A percentile compares a stretch with the other conserved stretches of the same genome.
These are phyloP conservation scores for Scutellaria barbata DNA, from an alignment of 257 asterid species.

Conservation along the genomic window DNA sequence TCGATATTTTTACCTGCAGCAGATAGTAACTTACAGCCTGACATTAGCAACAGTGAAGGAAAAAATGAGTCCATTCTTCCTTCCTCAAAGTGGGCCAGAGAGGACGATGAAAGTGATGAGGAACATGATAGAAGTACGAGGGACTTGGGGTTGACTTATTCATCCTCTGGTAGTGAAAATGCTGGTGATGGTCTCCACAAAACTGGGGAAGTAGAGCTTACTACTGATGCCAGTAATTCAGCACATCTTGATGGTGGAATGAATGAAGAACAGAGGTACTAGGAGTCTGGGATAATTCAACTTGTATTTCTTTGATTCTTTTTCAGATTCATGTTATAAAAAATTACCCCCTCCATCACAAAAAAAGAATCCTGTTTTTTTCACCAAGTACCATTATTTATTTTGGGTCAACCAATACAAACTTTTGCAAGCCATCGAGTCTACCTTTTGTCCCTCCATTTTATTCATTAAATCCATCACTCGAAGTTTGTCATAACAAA, in stretches of 20 bases:
- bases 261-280: conserved; percentile 85
- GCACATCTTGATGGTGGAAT: conserved; percentile 64
- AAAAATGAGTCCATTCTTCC: conserved; percentile 70
- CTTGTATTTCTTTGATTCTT: not conserved
- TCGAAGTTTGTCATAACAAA: too few species aligned
- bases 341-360: not conserved
- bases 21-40: conserved; percentile 43
- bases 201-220: conserved; percentile 55
- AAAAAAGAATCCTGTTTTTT: too few species aligned
- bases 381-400: too few species aligned
- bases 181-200: conserved; percentile 56
- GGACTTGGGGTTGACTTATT: conserved; percentile 79
- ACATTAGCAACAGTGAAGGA: conserved; percentile 48
- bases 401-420: too few species aligned
- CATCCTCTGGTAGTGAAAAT: conserved; percentile 94
- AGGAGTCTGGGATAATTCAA: not conserved
- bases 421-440: too few species aligned
- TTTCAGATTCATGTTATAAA: conserved; percentile 4
- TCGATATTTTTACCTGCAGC: conserved; percentile 40
- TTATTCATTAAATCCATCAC: too few species aligned
- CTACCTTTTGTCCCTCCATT: too few species aligned
- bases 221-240: conserved; percentile 61
- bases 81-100: conserved; percentile 92
- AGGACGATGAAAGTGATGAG: conserved; percentile 80
- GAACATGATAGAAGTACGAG: conserved; percentile 60